These are phyloP conservation scores for Vigna radiata DNA, from an alignment of 306 rosid species.

Conservation along the genomic window DNA sequence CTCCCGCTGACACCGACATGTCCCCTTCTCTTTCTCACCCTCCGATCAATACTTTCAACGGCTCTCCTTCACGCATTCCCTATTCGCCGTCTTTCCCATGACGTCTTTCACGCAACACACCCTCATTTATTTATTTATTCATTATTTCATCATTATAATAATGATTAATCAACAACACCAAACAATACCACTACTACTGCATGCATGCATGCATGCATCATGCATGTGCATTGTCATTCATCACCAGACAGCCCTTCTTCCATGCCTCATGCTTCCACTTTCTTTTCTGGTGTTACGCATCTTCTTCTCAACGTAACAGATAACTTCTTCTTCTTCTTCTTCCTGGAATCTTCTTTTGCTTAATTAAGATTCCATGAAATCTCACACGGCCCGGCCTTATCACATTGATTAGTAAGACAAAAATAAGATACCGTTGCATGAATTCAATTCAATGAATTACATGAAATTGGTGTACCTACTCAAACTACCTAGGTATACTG, in stretches of 20 bases:
- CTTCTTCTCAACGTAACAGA: neutral
- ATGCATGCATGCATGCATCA: neutral
- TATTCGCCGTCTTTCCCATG: conserved; percentile 63
- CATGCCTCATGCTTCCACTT: neutral
- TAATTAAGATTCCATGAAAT: conserved; percentile 15
- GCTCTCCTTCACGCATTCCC: conserved; percentile 32
- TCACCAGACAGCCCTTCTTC: no score
- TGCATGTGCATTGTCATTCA: conserved; percentile 12
- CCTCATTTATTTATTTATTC: no score
- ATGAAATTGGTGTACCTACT: neutral
- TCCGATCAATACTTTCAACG: conserved; percentile 27
- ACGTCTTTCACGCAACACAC: conserved; percentile 59
- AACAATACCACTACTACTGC: no score
- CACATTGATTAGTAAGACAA: neutral
- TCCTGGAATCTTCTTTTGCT: no score
- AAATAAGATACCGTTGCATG: neutral
- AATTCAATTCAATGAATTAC: conserved; percentile 1
- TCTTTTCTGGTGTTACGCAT: conserved; percentile 7
- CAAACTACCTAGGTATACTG: conserved; percentile 7
- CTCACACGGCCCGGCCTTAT: neutral
- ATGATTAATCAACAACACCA: no score
- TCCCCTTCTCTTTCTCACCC: conserved; percentile 3
- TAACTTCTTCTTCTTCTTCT: neutral
- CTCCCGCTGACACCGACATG: conserved; percentile 68
- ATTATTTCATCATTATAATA: no score